Percentiles rank a stretch among this genome's conserved stretches.
These are phyloP conservation scores for Chimonanthus salicifolius DNA, from an alignment of 164 flowering plant genomes.

Conservation along the genomic window DNA sequence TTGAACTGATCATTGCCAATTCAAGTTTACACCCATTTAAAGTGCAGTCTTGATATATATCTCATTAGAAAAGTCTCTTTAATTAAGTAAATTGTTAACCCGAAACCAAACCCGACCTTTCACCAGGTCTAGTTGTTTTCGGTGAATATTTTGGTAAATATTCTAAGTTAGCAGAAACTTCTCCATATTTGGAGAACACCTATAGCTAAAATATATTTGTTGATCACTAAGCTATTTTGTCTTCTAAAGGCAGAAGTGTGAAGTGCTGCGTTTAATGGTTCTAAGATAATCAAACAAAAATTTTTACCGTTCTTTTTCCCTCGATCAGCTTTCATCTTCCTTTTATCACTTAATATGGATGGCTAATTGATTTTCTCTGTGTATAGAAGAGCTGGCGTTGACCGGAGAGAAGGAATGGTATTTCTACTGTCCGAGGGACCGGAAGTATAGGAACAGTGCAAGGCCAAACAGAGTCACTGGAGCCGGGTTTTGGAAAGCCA, in stretches of 20 bases:
- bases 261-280: neutral
- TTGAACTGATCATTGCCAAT: too few relatives aligned
- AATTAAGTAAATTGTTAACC: too few relatives aligned
- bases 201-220: neutral
- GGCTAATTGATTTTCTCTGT: neutral
- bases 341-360: neutral
- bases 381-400: constrained; percentile 52
- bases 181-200: neutral
- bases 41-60: too few relatives aligned
- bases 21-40: too few relatives aligned
- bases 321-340: neutral
- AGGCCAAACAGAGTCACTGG: constrained; percentile 92
- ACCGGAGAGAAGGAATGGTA: constrained; percentile 97
- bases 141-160: neutral
- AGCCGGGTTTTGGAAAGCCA: constrained; percentile 98
- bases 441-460: constrained; percentile 86
- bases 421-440: constrained; percentile 91
- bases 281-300: neutral
- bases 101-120: constrained; percentile 2
- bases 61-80: too few relatives aligned
- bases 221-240: neutral
- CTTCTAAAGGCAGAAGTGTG: neutral
- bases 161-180: neutral
- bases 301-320: neutral
- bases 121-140: neutral